Evolutionary conservation across 1,284 basidiomycete genomes (phyloP), one percentile per base, ranked within the genome.

Genomic region (Heterobasidion annosum): DNA sequence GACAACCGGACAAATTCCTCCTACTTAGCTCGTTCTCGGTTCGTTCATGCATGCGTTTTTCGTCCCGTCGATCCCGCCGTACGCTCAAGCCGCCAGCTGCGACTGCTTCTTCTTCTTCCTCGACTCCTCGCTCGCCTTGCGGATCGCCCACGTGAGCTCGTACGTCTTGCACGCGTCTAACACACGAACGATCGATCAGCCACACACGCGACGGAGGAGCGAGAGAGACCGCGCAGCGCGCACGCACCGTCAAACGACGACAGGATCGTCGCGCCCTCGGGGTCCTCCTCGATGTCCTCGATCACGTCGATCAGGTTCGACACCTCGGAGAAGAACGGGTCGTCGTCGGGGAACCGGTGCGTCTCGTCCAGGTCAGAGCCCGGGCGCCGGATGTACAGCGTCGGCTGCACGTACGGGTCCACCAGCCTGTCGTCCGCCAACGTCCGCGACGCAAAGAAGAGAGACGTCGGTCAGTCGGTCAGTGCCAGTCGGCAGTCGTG

Each of bases 261-360:
- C 50, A 91, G 72, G 62, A 91, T 90, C 60, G 81, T 77, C 16
- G 82, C 75, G 4, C 78, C 77, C 46, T 87, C 84, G 1, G 82
- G 78, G 58, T 87, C 81, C 62, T 84, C 81, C 64, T 87, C 84
- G 45, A 86, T 86, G 62, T 87, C 85, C 70, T 91, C 89, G 57
- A 92, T 82, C 59, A 86, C 77, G 68, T 93, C 90, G 58, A 93
- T 87, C 65, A 89, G 79, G 68, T 88, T 87, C 47, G 89, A 91
- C 47, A 93, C 72, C 70, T 94, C 90, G 25, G 89, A 91, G 77
- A 93, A 92, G 81, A 94, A 94, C 12, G 91, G 91, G 67, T 95
- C 92, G 64, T 95, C 93, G 58, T 93, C 89, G 2, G 79, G 79
- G 75, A 89, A 93, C 51, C 76, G 73, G 67, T 85, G 75, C 48